phyloP scores from a whole-genome alignment of 176 grass and related monocot genomes.

The Raddia guianensis region DNA sequence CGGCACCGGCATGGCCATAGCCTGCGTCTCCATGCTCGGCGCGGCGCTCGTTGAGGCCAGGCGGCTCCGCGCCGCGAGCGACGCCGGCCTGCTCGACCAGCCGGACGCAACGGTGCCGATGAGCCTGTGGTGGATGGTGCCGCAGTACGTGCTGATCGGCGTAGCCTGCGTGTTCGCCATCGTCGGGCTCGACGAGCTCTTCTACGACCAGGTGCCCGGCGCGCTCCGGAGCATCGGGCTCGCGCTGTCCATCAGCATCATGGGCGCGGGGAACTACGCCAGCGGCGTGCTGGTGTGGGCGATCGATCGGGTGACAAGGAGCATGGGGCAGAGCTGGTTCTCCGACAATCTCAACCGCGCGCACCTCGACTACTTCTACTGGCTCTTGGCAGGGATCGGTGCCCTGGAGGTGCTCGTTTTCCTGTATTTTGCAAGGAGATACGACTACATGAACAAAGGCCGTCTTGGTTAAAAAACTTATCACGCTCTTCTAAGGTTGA shows the following conservation, averaged over 20 bases:
- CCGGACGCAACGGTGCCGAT: constrained; percentile 52
- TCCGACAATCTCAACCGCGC: constrained; percentile 45
- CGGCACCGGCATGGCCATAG: constrained; percentile 49
- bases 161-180: constrained; percentile 43
- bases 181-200: constrained; percentile 44
- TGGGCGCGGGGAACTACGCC: constrained; percentile 30
- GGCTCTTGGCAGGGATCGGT: constrained; percentile 32
- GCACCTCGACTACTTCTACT: constrained; percentile 52
- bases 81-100: constrained; percentile 45
- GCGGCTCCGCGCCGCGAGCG: constrained; percentile 43
- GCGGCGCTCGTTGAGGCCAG: constrained; percentile 63
- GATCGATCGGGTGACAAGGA: constrained; percentile 36
- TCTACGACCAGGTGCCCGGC: constrained; percentile 45
- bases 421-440: constrained; percentile 20
- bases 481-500: too few relatives aligned
- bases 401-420: constrained; percentile 31
- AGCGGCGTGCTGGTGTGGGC: constrained; percentile 34
- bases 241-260: constrained; percentile 39
- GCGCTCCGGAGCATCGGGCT: constrained; percentile 48
- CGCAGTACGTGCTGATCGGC: constrained; percentile 54
- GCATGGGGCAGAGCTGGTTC: constrained; percentile 40
- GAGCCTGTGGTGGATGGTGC: constrained; percentile 70
- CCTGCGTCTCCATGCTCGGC: constrained; percentile 40
- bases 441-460: constrained; percentile 32
- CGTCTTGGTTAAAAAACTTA: not conserved